These are phyloP conservation scores for Kluyveromyces sp. DNA, from an alignment of 1,139 yeast species.

Conservation along the genomic window DNA sequence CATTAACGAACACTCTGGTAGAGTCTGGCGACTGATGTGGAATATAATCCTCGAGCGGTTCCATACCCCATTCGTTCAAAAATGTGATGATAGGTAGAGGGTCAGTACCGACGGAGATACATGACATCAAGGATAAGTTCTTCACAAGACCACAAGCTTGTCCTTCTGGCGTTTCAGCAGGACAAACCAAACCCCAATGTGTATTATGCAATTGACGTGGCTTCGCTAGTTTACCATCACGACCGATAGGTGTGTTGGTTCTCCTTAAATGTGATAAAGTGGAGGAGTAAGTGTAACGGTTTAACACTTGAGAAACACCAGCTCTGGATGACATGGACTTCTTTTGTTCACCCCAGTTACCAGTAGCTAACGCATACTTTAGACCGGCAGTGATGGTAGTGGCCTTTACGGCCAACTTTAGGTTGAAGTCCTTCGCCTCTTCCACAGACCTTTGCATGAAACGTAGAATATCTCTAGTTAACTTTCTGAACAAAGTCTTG, in stretches of 20 bases:
- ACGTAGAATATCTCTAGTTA: constrained; percentile 90
- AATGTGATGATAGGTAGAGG: constrained; percentile 90
- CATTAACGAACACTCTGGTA: constrained; percentile 92
- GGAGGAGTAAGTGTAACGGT: constrained; percentile 95
- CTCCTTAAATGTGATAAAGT: constrained; percentile 96
- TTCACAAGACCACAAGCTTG: constrained; percentile 99
- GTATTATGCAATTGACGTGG: constrained; percentile 99
- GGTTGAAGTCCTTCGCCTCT: constrained; percentile 91
- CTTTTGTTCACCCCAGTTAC: constrained; percentile 99
- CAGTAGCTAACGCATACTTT: constrained; percentile 95
- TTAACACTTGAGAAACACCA: constrained; percentile 97
- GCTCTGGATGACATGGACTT: constrained; percentile 98
- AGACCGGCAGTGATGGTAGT: constrained; percentile 96
- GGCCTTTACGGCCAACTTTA: constrained; percentile 93
- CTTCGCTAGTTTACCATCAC: constrained; percentile 97
- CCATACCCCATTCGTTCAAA: constrained; percentile 99
- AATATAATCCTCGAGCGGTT: constrained; percentile 90
- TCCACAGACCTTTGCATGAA: constrained; percentile 99
- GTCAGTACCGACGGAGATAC: constrained; percentile 97
- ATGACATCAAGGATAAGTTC: constrained; percentile 90
- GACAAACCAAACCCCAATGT: constrained; percentile 99
- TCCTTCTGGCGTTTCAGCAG: constrained; percentile 99
- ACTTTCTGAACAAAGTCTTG: constrained; percentile 87
- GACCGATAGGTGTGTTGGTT: constrained; percentile 97
- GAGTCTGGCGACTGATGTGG: constrained; percentile 90